Percentiles rank a stretch among this genome's conserved stretches.
Evolutionary conservation across 2,329 filamentous ascomycete species (phyloP).

Genomic region (Aspergillus sergii): DNA sequence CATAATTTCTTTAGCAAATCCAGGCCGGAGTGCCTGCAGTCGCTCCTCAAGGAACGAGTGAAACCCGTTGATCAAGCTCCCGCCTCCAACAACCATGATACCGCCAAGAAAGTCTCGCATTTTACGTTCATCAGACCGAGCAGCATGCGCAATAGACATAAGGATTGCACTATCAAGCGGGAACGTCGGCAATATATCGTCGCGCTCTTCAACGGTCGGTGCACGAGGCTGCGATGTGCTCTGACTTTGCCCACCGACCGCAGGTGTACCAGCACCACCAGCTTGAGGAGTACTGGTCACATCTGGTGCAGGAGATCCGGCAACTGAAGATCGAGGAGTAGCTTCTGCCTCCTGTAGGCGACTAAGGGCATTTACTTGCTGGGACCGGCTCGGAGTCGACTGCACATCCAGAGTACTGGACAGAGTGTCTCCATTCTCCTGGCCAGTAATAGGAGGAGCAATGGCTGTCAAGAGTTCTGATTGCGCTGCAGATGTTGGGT

Average conservation of each 20-base stretch:
- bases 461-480: slow-evolving; percentile 62
- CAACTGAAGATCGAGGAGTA: slow-evolving; percentile 82
- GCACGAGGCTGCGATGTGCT: slow-evolving; percentile 39
- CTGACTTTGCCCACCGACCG: slow-evolving; percentile 30
- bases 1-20: slow-evolving; percentile 67
- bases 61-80: slow-evolving; percentile 78
- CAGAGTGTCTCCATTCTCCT: slow-evolving; percentile 42
- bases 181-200: slow-evolving; percentile 78
- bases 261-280: slow-evolving; percentile 46
- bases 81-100: slow-evolving; percentile 89
- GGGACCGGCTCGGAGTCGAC: slow-evolving; percentile 53
- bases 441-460: slow-evolving; percentile 40
- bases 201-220: slow-evolving; percentile 63
- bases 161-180: slow-evolving; percentile 88
- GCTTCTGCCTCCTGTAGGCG: slow-evolving; percentile 69
- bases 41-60: slow-evolving; percentile 81
- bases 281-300: slow-evolving; percentile 67
- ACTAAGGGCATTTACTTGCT: slow-evolving; percentile 69
- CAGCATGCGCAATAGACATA: slow-evolving; percentile 83
- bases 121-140: slow-evolving; percentile 88
- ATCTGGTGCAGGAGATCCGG: slow-evolving; percentile 85
- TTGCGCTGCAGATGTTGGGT: slow-evolving; percentile 84
- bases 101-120: slow-evolving; percentile 85
- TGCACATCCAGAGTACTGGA: slow-evolving; percentile 33
- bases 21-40: slow-evolving; percentile 66